Percentiles rank a stretch among this genome's conserved stretches.
phyloP scores from a whole-genome alignment of 176 grass and related monocot species.

The Cocos nucifera region DNA sequence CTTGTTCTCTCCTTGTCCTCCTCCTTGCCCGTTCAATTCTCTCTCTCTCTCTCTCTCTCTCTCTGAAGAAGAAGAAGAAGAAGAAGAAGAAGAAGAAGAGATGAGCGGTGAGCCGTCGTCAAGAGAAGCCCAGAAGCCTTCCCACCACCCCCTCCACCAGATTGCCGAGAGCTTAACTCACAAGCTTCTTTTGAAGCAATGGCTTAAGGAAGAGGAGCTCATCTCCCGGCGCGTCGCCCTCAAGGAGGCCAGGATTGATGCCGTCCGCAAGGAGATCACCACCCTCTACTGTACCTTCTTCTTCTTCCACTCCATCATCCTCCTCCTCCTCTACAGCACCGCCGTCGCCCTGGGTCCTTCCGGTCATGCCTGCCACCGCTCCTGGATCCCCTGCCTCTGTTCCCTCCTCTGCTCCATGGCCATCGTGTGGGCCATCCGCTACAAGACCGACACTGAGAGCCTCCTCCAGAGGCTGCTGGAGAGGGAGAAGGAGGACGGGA shows the following conservation, averaged over 20 bases:
- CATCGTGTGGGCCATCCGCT: constrained; percentile 80
- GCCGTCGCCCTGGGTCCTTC: neutral
- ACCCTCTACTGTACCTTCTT: constrained; percentile 86
- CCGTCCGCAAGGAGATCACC: constrained; percentile 53
- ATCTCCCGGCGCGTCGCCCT: constrained; percentile 67
- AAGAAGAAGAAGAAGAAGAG: neutral
- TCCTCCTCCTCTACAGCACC: constrained; percentile 61
- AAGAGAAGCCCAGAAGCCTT: neutral
- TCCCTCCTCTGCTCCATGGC: constrained; percentile 61
- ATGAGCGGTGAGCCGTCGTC: neutral
- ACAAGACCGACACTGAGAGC: constrained; percentile 78
- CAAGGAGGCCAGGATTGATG: constrained; percentile 63
- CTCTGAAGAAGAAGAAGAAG: too few relatives aligned
- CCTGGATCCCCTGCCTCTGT: constrained; percentile 75
- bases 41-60: too few relatives aligned
- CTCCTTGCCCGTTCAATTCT: too few relatives aligned
- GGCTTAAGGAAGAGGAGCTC: constrained; percentile 81
- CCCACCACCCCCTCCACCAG: constrained; percentile 76
- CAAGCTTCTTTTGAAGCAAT: constrained; percentile 86
- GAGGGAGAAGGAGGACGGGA: constrained; percentile 69
- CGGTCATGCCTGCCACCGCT: constrained; percentile 26
- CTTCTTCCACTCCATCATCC: constrained; percentile 55
- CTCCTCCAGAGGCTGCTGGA: constrained; percentile 53
- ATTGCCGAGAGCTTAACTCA: constrained; percentile 64
- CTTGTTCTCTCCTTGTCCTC: too few relatives aligned